Conservation (phyloP, 805 yeast species). For the Brettanomyces bruxellensis region DNA sequence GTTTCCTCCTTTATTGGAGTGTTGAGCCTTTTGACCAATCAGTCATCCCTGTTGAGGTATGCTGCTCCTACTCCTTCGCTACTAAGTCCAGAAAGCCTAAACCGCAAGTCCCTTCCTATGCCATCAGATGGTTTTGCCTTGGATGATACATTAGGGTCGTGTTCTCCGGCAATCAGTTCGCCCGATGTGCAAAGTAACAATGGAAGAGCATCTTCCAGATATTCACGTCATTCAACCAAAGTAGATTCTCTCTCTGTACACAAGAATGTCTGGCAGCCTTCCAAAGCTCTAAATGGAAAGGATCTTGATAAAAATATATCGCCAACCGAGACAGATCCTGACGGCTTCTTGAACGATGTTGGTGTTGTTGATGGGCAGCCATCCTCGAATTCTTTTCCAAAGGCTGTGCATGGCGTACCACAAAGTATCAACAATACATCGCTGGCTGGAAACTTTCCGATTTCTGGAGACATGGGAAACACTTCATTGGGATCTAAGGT, state of each 20-base stretch:
- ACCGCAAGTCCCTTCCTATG: background rate
- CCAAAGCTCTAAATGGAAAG: background rate
- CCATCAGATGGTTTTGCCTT: slow-evolving; percentile 1
- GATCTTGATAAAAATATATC: background rate
- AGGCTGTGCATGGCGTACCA: background rate
- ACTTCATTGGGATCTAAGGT: background rate
- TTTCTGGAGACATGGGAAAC: background rate
- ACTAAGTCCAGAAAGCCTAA: background rate
- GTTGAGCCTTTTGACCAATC: slow-evolving; percentile 49
- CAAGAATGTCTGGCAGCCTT: background rate
- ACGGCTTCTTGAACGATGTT: background rate
- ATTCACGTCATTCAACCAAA: background rate
- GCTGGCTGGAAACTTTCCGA: background rate
- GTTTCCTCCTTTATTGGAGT: slow-evolving; percentile 77
- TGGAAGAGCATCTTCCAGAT: background rate
- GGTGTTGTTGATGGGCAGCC: background rate
- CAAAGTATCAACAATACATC: background rate
- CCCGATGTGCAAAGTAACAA: background rate
- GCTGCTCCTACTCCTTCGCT: slow-evolving; percentile 2
- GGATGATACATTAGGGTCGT: background rate
- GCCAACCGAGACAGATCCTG: background rate
- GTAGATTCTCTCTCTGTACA: no score
- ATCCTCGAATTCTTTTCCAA: background rate
- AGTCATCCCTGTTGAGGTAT: slow-evolving; percentile 1
- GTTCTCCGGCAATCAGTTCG: background rate